Evolutionary conservation across 2,329 filamentous ascomycete species (phyloP).

Genomic region (Tolypocladium ophioglossoides): DNA sequence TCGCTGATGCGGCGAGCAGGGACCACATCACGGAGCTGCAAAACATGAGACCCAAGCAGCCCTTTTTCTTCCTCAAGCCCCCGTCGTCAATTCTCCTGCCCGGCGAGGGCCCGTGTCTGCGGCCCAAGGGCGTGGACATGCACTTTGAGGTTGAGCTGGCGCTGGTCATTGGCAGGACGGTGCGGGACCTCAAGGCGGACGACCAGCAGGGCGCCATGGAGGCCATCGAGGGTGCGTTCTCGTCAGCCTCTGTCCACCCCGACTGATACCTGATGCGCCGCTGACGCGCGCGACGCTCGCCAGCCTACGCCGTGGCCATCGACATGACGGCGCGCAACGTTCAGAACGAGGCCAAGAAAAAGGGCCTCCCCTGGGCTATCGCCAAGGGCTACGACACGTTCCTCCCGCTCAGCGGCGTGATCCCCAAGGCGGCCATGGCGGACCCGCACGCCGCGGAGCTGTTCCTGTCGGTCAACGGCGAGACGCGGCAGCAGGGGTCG

Average conservation of each 20-base stretch:
- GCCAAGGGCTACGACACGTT: constrained; percentile 98
- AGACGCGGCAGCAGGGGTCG: constrained; percentile 70
- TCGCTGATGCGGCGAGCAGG: constrained; percentile 29
- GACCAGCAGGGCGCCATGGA: constrained; percentile 69
- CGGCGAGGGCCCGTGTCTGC: constrained; percentile 66
- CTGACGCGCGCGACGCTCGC: neutral
- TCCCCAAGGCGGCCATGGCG: constrained; percentile 68
- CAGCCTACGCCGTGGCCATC: constrained; percentile 81
- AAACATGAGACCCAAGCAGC: constrained; percentile 79
- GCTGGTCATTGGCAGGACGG: constrained; percentile 71
- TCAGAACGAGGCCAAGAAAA: constrained; percentile 94
- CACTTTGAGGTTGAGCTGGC: constrained; percentile 96
- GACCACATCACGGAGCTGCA: constrained; percentile 92
- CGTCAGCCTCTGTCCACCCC: no score
- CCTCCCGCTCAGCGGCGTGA: constrained; percentile 72
- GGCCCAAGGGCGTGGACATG: constrained; percentile 71
- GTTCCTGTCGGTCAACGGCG: constrained; percentile 73
- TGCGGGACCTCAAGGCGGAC: constrained; percentile 65
- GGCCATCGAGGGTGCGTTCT: constrained; percentile 60
- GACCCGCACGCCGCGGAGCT: constrained; percentile 85
- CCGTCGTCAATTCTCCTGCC: constrained; percentile 75
- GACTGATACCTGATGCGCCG: neutral
- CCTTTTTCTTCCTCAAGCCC: constrained; percentile 98
- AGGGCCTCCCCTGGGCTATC: constrained; percentile 87
- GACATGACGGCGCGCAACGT: constrained; percentile 96